Evolutionary conservation across 1,284 basidiomycete genomes (phyloP), one percentile per base, ranked within the genome.

Genomic region (Cryptococcus sp.): DNA sequence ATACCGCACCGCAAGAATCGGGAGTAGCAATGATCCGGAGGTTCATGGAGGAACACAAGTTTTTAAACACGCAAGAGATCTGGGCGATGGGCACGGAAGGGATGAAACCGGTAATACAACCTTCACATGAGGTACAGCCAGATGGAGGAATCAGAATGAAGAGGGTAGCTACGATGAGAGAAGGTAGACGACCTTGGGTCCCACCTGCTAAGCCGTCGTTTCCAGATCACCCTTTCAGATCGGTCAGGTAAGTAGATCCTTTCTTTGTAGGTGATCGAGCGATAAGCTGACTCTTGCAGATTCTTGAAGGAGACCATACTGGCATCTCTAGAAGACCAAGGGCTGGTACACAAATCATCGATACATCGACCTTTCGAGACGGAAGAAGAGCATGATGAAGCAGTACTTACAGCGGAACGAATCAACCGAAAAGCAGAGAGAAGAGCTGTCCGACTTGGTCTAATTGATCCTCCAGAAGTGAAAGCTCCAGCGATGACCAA

Each of bases 181-280:
- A 68, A 43, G 66, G 66, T 3, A 58, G 58, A 47, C 50, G 61
- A 47, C 46, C 52, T 33, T 68, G 63, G 63, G 50, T 64, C 13
- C 66, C 66, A n/a, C 62, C 63, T 36, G 60, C 61, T 11, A 34
- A 35, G 13, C 49, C 61, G 14, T 45, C 55, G 5, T 56, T 65
- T 41, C 66, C 66, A 3, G 53, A 66, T 30, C 66, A 68, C 55
- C 66, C 66, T 2, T 68, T 68, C 55, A 55, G 62, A 36, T 56
- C 54, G 31, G 60, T 61, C 36, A 55, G 50, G 66, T 68, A 52
- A 57, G 65, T 56, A n/a, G 4, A 52, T 6, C 46, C 7, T 44
- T 8, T 4, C 49, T 4, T 46, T 4, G 46, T 33, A 35, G 14
- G 33, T 32, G 13, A 5, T 11, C 2, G 15, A n/a, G 14, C 1